Evolutionary conservation across 768 basidiomycete genomes (phyloP).

Genomic region (Panellus pusillus): DNA sequence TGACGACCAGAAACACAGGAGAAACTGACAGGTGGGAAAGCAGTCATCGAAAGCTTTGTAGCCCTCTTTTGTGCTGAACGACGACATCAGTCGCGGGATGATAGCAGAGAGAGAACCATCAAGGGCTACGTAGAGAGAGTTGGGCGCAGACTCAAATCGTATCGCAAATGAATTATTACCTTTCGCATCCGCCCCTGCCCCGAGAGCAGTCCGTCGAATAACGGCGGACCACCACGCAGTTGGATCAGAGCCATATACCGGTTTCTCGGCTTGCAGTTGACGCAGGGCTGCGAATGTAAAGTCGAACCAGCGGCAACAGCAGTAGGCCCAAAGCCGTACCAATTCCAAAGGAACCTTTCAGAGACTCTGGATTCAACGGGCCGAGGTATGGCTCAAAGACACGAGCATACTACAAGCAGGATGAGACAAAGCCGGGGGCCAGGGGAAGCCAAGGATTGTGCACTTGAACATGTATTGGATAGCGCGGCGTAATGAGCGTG

Average conservation of each 20-base stretch:
- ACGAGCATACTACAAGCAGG: conserved; percentile 47
- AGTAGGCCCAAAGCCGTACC: conserved; percentile 36
- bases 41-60: conserved; percentile 62
- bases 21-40: conserved; percentile 42
- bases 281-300: conserved; percentile 35
- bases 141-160: not conserved
- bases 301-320: not conserved
- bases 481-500: conserved; percentile 70
- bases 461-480: conserved; percentile 63
- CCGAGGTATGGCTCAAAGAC: conserved; percentile 70
- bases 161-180: conserved; percentile 35
- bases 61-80: conserved; percentile 71
- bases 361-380: conserved; percentile 47
- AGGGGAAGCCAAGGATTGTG: not conserved
- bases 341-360: conserved; percentile 60
- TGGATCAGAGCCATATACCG: conserved; percentile 57
- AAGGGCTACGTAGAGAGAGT: conserved; percentile 42
- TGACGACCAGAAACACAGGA: not conserved
- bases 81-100: conserved; percentile 56
- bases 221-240: conserved; percentile 79
- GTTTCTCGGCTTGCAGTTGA: conserved; percentile 54
- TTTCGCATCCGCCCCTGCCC: conserved; percentile 64
- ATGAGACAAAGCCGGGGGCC: not conserved
- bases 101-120: conserved; percentile 54
- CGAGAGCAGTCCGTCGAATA: conserved; percentile 69